Evolutionary conservation across 1,139 yeast genomes (phyloP), one percentile per base, ranked within the genome.

Genomic region (Insectozyma bohioensis): DNA sequence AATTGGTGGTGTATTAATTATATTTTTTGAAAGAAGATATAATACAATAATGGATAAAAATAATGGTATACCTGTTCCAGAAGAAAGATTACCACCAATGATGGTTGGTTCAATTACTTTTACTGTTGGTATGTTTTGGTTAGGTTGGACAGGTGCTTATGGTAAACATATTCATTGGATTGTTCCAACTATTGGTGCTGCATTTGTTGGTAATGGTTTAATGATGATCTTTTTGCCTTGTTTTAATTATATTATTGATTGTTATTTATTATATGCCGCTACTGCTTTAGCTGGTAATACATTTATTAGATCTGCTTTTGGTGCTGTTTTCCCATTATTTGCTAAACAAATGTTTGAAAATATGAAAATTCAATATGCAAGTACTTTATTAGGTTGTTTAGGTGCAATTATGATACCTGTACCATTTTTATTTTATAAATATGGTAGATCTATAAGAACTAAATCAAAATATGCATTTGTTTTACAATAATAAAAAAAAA

Each of bases 251-350:
- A 74, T 87, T 48, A 80, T 87, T 49, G 96, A 88, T 55, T 67
- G 85, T 24, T 88, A 87, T 53, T 67, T 85, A 42, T 56, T 79
- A 39, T 79, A 81, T 51, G 95, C 96, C 4, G 95, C 95, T 10
- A 83, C 95, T 16, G 96, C 96, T 1, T 67, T 88, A 46, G 95
- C 97, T 4, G 96, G 84, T 10, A 86, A 86, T 54, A 80, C 95
- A 0, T 79, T 88, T 49, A 56, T 82, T 43, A 75, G 88, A 67
- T 78, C 86, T 2, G 59, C 69, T 11, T 71, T 72, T 51, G 78
- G 77, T 26, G 78, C 73, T 28, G 70, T 63, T 5, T 66, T 72
- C 56, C 72, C 79, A 25, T 65, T 72, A 37, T 63, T 63, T 48
- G 75, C 81, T 3, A 62, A 69, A 17, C 82, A 72, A 53, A 79